phyloP scores from a whole-genome alignment of 2,329 filamentous ascomycete genomes.

The Pestalotiopsis sp. region DNA sequence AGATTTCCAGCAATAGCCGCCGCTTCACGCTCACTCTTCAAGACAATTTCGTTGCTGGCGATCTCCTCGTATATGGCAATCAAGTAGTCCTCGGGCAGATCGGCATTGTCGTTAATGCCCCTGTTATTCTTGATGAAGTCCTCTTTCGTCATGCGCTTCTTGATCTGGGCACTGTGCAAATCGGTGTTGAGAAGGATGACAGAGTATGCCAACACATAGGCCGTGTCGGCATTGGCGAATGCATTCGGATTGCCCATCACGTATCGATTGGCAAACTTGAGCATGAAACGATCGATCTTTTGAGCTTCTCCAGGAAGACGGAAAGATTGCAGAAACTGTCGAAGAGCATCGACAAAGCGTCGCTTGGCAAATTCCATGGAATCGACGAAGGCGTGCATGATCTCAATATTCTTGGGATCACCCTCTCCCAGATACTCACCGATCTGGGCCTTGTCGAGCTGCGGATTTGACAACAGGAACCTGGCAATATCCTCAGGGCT shows the following conservation, averaged over 20 bases:
- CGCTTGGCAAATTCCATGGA: slow-evolving; percentile 90
- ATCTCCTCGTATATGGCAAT: slow-evolving; percentile 92
- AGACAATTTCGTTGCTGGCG: slow-evolving; percentile 85
- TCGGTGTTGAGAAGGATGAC: slow-evolving; percentile 98
- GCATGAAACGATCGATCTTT: slow-evolving; percentile 99
- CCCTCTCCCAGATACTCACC: slow-evolving; percentile 95
- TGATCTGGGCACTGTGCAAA: slow-evolving; percentile 85
- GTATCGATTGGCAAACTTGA: slow-evolving; percentile 97
- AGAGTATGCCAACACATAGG: slow-evolving; percentile 93
- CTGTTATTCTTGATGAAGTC: slow-evolving; percentile 99
- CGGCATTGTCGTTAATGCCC: slow-evolving; percentile 94
- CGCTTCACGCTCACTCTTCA: slow-evolving; percentile 88
- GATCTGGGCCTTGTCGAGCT: slow-evolving; percentile 86
- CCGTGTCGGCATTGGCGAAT: slow-evolving; percentile 97
- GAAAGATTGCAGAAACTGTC: slow-evolving; percentile 92
- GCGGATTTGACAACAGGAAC: slow-evolving; percentile 81
- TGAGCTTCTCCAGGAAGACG: slow-evolving; percentile 93
- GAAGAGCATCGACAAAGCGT: slow-evolving; percentile 88
- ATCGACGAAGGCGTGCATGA: slow-evolving; percentile 98
- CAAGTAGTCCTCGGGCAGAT: slow-evolving; percentile 92
- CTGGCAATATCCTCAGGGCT: slow-evolving; percentile 79
- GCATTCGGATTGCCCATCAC: slow-evolving; percentile 94
- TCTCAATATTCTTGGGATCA: slow-evolving; percentile 89
- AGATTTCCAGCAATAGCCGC: slow-evolving; percentile 76
- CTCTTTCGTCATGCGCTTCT: slow-evolving; percentile 85